Percentiles rank a stretch among this genome's conserved stretches.
phyloP scores from a whole-genome alignment of 306 rosid genomes.

The Lagenaria siceraria region DNA sequence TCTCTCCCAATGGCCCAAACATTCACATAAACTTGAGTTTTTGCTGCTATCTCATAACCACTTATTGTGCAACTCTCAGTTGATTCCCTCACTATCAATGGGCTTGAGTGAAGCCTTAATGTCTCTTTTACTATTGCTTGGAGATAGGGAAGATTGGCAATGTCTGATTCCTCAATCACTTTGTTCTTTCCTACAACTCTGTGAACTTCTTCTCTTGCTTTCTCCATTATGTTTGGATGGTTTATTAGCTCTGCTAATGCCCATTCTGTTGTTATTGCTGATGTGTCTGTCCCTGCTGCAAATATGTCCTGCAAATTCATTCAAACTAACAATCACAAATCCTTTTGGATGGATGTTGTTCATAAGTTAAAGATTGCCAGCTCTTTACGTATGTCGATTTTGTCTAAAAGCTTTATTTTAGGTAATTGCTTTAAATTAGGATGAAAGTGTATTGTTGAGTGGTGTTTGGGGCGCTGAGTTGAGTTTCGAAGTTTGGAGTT shows the following conservation, averaged over 20 bases:
- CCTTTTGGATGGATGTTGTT: not conserved
- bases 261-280: constrained; percentile 48
- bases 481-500: no score
- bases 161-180: constrained; percentile 54
- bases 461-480: no score
- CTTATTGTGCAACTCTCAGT: constrained; percentile 23
- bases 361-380: no score
- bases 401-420: no score
- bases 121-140: constrained; percentile 78
- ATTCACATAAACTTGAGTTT: constrained; percentile 52
- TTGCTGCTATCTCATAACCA: constrained; percentile 59
- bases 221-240: constrained; percentile 43
- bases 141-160: constrained; percentile 46
- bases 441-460: no score
- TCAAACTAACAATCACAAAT: not conserved
- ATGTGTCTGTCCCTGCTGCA: constrained; percentile 45
- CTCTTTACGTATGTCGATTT: no score
- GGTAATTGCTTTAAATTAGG: no score
- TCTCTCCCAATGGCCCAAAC: constrained; percentile 80
- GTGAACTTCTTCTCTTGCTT: constrained; percentile 54
- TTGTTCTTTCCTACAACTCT: constrained; percentile 35
- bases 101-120: constrained; percentile 73
- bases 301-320: constrained; percentile 30
- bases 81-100: constrained; percentile 50
- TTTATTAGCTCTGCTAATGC: constrained; percentile 65